Base-by-base conservation (phyloP, 139 green algal species). In the Trebouxia sp. region DNA sequence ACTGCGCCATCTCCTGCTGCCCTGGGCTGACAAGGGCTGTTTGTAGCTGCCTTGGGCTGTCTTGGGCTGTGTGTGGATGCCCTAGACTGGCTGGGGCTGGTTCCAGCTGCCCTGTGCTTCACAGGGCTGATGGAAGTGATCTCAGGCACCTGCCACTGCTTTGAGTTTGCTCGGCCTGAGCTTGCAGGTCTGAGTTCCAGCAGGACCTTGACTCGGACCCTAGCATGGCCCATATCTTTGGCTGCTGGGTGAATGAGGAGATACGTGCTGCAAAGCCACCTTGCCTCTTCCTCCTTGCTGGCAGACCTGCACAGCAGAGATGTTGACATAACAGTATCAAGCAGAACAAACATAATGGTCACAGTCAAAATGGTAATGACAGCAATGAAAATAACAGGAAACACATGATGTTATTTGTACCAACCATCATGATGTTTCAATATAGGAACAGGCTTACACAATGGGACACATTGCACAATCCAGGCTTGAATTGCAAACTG, bases 181-280 rank as follows among this genome's bases (percentile, higher is more conserved):
- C 69, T 37, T 26, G 38, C 11, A 53, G 69, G 69, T 20, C 55
- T 51, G 26, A 77, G 69, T 41, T 77, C 69, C 26, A 77, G 69
- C 69, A 77, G 9, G 24, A 77, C 69, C 41, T 77, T 84, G 32
- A 86, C 6, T 9, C 58, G 42, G 22, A 88, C 42, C 41, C 72
- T 51, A 6, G 65, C 62, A 56, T 80, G 76, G 15, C 78, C 77
- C 30, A 88, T 78, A 43, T 75, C 26, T 22, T 84, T 83, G 50
- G 80, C 43, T 35, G 81, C 62, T 1, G 84, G 78, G 42, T 83
- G 66, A 11, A 88, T 50, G 14, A 88, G 43, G 20, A 41, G 17
- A 38, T 75, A 86, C 9, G 35, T 78, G 22, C 84, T 81, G 65
- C 62, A 77, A 6, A 84, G 42, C 76, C 81, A 84, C 32, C 84